Conservation (phyloP, 177 flowering plant genomes). For the Vitis hybrid region DNA sequence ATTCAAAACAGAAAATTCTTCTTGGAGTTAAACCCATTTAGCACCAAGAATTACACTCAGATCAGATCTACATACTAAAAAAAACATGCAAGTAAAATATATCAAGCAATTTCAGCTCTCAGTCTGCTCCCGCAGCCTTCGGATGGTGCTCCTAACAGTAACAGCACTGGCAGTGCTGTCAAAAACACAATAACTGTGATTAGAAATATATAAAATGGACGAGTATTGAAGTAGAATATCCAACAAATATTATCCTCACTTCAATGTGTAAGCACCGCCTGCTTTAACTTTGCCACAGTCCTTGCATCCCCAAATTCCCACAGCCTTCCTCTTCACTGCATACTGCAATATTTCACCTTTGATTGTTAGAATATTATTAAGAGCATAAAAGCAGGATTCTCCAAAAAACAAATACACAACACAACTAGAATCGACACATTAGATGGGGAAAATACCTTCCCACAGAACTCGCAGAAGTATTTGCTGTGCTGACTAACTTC, state of each 20-base stretch:
- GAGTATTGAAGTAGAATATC: too few species aligned
- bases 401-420: too few species aligned
- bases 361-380: too few species aligned
- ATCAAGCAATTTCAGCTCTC: constrained; percentile 35
- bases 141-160: constrained; percentile 80
- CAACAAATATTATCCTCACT: constrained; percentile 30
- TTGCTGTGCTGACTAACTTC: constrained; percentile 86
- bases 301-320: constrained; percentile 85
- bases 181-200: constrained; percentile 1
- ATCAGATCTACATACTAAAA: too few species aligned
- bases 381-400: too few species aligned
- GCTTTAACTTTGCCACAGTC: constrained; percentile 86
- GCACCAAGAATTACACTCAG: too few species aligned
- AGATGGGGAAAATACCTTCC: constrained; percentile 43
- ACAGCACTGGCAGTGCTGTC: constrained; percentile 85
- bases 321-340: constrained; percentile 77
- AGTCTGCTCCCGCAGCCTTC: constrained; percentile 85
- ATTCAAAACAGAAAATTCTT: too few species aligned
- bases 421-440: too few species aligned
- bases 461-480: constrained; percentile 80
- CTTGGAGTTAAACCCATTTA: too few species aligned
- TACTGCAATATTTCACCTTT: constrained; percentile 32
- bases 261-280: constrained; percentile 81
- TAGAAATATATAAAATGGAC: too few species aligned
- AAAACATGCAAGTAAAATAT: too few species aligned